phyloP scores from a whole-genome alignment of 129 eudicot species.

The Cynara cardunculus region DNA sequence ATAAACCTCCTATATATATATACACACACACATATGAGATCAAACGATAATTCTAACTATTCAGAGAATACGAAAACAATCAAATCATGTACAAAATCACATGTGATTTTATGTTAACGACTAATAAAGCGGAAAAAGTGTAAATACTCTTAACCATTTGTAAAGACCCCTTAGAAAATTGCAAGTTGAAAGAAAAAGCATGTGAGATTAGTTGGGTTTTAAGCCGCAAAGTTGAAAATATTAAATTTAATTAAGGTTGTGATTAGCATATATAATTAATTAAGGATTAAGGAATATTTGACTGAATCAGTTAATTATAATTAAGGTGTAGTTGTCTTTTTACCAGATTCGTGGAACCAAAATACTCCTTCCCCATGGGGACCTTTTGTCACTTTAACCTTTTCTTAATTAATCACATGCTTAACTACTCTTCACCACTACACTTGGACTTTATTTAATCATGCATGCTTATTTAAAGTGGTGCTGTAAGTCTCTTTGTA shows the following conservation, averaged over 20 bases:
- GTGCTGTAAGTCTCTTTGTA: neutral
- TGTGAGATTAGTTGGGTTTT: neutral
- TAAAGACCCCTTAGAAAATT: neutral
- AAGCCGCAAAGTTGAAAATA: slow-evolving; percentile 21
- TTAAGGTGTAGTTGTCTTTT: neutral
- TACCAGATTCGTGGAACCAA: neutral
- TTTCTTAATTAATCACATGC: neutral
- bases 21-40: too few species aligned
- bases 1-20: too few species aligned
- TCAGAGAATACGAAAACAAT: too few species aligned
- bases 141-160: too few species aligned
- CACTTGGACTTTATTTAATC: neutral
- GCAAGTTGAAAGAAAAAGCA: slow-evolving; percentile 19
- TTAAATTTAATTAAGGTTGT: neutral
- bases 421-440: neutral
- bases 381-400: neutral
- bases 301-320: slow-evolving; percentile 1
- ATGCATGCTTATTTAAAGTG: neutral
- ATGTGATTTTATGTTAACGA: too few species aligned
- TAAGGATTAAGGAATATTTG: slow-evolving; percentile 1
- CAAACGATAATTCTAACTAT: too few species aligned
- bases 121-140: too few species aligned
- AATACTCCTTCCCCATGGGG: neutral
- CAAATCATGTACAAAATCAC: too few species aligned
- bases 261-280: too few species aligned